Conservation (phyloP, 2,329 filamentous ascomycete genomes). For the Volutella citrinella region DNA sequence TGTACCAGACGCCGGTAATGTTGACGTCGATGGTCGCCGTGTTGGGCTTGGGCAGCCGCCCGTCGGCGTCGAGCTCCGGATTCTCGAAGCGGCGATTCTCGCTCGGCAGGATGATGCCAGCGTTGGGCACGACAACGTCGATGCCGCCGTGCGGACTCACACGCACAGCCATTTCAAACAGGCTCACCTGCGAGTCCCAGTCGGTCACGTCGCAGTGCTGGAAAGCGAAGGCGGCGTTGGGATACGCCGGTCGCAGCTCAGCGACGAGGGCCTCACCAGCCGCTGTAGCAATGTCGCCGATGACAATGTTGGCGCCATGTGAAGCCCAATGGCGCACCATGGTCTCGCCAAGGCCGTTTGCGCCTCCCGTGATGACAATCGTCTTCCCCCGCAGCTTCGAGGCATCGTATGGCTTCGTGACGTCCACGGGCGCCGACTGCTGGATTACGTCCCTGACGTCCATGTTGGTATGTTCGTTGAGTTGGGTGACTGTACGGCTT, state of each 20-base stretch:
- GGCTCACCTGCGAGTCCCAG: slow-evolving; percentile 60
- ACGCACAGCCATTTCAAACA: slow-evolving; percentile 58
- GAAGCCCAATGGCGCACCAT: slow-evolving; percentile 53
- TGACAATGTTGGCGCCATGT: slow-evolving; percentile 56
- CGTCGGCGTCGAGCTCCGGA: slow-evolving; percentile 42
- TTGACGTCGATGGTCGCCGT: slow-evolving; percentile 60
- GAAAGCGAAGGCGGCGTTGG: slow-evolving; percentile 48
- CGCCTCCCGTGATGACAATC: slow-evolving; percentile 62
- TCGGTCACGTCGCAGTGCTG: slow-evolving; percentile 62
- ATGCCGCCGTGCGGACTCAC: slow-evolving; percentile 54
- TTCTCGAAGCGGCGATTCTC: slow-evolving; percentile 41
- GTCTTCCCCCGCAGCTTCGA: slow-evolving; percentile 50
- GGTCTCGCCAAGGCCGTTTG: slow-evolving; percentile 57
- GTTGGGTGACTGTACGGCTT: too few species aligned
- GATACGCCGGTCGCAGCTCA: slow-evolving; percentile 41
- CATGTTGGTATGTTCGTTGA: too few species aligned
- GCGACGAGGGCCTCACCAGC: slow-evolving; percentile 54
- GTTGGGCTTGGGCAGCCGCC: slow-evolving; percentile 41
- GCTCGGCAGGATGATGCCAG: slow-evolving; percentile 50
- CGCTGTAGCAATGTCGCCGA: slow-evolving; percentile 59
- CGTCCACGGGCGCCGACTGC: slow-evolving; percentile 45
- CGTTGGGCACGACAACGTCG: slow-evolving; percentile 65
- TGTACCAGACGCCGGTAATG: slow-evolving; percentile 62
- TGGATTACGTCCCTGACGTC: slow-evolving; percentile 22
- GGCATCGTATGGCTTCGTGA: slow-evolving; percentile 40